Evolutionary conservation across 2,329 filamentous ascomycete species (phyloP), one percentile per base, ranked within the genome.

Genomic region (Cladosporium colombiae): DNA sequence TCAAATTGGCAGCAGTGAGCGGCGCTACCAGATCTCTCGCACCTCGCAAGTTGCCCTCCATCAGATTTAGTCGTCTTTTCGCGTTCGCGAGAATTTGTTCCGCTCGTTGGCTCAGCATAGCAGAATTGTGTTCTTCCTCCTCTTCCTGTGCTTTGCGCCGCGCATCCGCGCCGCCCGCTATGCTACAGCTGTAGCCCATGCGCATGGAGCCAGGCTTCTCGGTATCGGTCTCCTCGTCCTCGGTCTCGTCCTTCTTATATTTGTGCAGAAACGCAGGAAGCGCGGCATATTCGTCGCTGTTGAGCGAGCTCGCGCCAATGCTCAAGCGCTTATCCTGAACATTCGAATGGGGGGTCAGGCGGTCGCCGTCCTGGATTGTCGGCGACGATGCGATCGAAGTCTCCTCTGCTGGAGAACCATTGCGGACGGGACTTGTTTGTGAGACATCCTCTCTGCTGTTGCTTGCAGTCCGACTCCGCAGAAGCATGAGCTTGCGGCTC

Each of bases 71-170:
- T 71, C 93, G 86, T 76, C 88, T 89, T 81, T 97, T 97, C 35
- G 94, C 94, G 78, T 96, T 97, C 65, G 93, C 92, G 64, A 98
- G 83, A 74, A 97, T 97, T 74, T 93, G 84, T 76, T 97, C 93
- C 1, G 93, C 93, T 72, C 92, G 87, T 70, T 89, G 89, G 76
- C 92, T 94, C 69, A 96, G 80, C 27, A 91, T 88, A 18, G 85
- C 88, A 58, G 91, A 91, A 3, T 91, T 91, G 72, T 89, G 87
- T 65, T 88, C 86, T 3, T 85, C 80, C 33, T 79, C 76, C 62
- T 78, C 78, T 33, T 55, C 61, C 55, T 78, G 78, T 23, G 76
- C 79, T 35, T 76, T 66, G 18, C 72, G 67, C 59, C 72, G 64
- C n/a, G 67, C 73, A 73, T 72, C 70, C 18, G 68, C 56, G 35